Base-by-base conservation (phyloP, 2,329 filamentous ascomycete genomes). In the Bisporella sp. region DNA sequence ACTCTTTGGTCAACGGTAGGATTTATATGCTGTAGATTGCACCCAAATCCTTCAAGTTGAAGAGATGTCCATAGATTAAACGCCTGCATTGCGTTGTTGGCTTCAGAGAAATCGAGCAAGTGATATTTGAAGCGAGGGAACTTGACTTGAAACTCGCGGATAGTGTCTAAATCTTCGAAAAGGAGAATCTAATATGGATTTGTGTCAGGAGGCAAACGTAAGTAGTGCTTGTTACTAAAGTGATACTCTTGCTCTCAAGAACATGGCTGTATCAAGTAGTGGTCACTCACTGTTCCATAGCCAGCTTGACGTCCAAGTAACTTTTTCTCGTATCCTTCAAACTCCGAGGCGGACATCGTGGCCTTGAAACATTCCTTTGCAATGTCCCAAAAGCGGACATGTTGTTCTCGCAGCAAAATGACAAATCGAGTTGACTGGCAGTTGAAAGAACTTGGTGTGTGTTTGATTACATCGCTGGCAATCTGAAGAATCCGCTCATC, bases 11-110 rank as follows among this genome's bases (percentile, higher is more conserved):
- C 87, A 59, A 95, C 81, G 51, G 95, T 70, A 13, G 89, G 89
- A 78, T 89, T 93, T 77, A 95, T 95, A 74, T 96, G 90, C 77
- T 96, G 90, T 48, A 96, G 77, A 76, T 91, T 95, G 66, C 85
- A 87, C 58, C 89, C 89, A 50, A 95, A 79, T 31, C 90, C 89
- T 67, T 93, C 89, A 54, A 84, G 77, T 72, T 91, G 87, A 51
- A 96, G 81, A 4, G 84, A 87, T n/a, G 84, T 84, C 90, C 90
- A 96, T 59, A 89, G 67, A 57, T 81, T 74, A 71, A 80, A 86
- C 74, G 95, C 87, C 64, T 88, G 79, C 82, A 96, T 96, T 68
- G 79, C 91, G 66, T 78, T 79, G 55, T 82, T 77, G 73, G 93
- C 88, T 71, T 89, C 84, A 74, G 87, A 95, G 81, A 95, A 96